Base-by-base conservation (phyloP, 1,284 basidiomycete genomes). In the Erythrobasidium hasegawianum region DNA sequence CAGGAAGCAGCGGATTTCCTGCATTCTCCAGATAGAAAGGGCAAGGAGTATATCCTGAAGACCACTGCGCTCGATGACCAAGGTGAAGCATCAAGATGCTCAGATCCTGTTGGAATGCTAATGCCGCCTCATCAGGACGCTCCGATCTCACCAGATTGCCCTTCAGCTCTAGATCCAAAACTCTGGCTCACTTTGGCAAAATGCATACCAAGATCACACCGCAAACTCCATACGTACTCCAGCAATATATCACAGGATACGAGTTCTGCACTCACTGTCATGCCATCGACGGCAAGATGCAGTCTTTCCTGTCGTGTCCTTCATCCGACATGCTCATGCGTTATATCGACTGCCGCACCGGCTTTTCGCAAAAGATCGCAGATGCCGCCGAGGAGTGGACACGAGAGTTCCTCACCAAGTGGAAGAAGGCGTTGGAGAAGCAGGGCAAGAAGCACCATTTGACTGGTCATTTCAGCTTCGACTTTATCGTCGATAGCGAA, bases 311-410 rank as follows among this genome's bases (percentile, higher is more conserved):
- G 20, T 76, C 76, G 50, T 79, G 78, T 58, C 79, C 78, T 0
- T 70, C 57, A 0, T 79, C 78, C 71, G 78, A 80, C 71, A 79
- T 80, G 78, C 73, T 80, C 53, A 79, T 79, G 79, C 78, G 78
- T 0, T 80, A 80, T 68, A 75, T 68, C 27, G 59, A 68, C 18
- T 61, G 58, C 29, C 47, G 76, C 57, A 73, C 77, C 58, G 74
- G 72, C 4, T 77, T 76, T 5, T 67, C 71, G 26, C 69, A 72
- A 8, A 58, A 68, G 10, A 74, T 78, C 29, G 78, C 77, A 26
- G 68, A 71, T 27, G 69, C 73, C 8, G 77, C 78, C 0, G 74
- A 77, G 60, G 57, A 70, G 40, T 80, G 78, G 78, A 80, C 79
- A 0, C 70, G 70, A 41, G 70, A 70, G 0, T 77, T 80, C 40